These are phyloP conservation scores for Dovyalis caffra DNA, from an alignment of 345 rosid genomes.

Conservation along the genomic window DNA sequence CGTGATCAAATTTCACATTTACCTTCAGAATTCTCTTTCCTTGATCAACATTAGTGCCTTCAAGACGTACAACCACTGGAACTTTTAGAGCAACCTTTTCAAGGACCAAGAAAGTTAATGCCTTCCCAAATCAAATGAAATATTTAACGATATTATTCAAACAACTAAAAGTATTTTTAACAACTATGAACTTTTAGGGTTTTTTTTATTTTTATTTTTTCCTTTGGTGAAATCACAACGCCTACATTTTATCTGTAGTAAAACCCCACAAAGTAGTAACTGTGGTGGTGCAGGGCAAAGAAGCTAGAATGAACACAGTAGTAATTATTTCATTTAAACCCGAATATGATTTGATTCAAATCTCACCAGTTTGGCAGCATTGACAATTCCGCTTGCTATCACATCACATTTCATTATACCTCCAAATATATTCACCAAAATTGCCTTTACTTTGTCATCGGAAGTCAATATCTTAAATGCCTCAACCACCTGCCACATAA, in stretches of 20 bases:
- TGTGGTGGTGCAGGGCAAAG: neutral
- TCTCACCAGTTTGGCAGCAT: constrained; percentile 94
- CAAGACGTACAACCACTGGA: constrained; percentile 82
- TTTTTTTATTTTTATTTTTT: neutral
- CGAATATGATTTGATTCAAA: neutral
- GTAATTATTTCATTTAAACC: neutral
- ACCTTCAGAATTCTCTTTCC: constrained; percentile 97
- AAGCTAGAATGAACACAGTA: neutral
- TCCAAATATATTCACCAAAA: constrained; percentile 96
- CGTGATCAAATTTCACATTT: constrained; percentile 13
- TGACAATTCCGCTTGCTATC: constrained; percentile 97
- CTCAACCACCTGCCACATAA: constrained; percentile 78
- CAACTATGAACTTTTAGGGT: neutral
- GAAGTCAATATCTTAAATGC: constrained; percentile 98
- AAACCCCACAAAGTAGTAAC: neutral
- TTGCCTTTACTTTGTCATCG: constrained; percentile 97
- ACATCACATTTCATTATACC: constrained; percentile 99
- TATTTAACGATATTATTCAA: neutral
- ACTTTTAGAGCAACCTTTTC: constrained; percentile 82
- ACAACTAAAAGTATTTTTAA: too few relatives aligned
- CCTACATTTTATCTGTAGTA: neutral
- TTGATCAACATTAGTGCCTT: constrained; percentile 64
- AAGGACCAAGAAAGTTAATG: constrained; percentile 1
- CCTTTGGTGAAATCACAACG: neutral
- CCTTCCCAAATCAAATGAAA: neutral